Conservation (phyloP, 2,329 filamentous ascomycete species). For the Colletotrichum costaricense region DNA sequence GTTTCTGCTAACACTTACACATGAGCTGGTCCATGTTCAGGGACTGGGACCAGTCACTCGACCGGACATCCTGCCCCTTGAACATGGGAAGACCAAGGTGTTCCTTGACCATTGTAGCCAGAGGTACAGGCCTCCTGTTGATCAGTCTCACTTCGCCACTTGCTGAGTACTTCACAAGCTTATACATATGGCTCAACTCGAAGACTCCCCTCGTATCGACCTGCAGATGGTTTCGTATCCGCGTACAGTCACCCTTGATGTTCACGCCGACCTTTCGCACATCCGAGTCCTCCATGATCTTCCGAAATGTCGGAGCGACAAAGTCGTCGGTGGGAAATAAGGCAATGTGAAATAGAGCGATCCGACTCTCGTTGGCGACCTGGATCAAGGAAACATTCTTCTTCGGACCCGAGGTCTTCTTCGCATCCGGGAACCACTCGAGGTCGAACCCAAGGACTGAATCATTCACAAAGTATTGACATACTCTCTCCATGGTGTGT, state of each 20-base stretch:
- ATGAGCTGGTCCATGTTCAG: conserved; percentile 74
- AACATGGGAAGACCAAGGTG: conserved; percentile 79
- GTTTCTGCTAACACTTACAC: conserved; percentile 63
- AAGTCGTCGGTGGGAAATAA: conserved; percentile 68
- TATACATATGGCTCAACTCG: conserved; percentile 86
- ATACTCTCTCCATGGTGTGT: conserved; percentile 74
- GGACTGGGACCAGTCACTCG: conserved; percentile 77
- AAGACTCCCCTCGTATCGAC: conserved; percentile 76
- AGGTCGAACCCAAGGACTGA: conserved; percentile 87
- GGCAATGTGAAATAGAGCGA: conserved; percentile 86
- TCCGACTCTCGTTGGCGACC: conserved; percentile 79
- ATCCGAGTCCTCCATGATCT: conserved; percentile 76
- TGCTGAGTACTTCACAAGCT: conserved; percentile 75
- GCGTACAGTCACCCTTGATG: conserved; percentile 77
- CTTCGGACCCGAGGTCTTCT: conserved; percentile 61
- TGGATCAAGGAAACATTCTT: conserved; percentile 85
- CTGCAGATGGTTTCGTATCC: conserved; percentile 73
- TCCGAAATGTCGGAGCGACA: conserved; percentile 76
- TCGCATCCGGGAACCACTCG: conserved; percentile 77
- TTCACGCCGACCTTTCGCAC: conserved; percentile 83
- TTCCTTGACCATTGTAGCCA: conserved; percentile 78
- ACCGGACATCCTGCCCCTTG: conserved; percentile 77
- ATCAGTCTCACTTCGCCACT: conserved; percentile 64
- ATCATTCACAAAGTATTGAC: conserved; percentile 75
- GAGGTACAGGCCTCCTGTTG: conserved; percentile 73